Base-by-base conservation (phyloP, 306 rosid species). In the Prunus dulcis region DNA sequence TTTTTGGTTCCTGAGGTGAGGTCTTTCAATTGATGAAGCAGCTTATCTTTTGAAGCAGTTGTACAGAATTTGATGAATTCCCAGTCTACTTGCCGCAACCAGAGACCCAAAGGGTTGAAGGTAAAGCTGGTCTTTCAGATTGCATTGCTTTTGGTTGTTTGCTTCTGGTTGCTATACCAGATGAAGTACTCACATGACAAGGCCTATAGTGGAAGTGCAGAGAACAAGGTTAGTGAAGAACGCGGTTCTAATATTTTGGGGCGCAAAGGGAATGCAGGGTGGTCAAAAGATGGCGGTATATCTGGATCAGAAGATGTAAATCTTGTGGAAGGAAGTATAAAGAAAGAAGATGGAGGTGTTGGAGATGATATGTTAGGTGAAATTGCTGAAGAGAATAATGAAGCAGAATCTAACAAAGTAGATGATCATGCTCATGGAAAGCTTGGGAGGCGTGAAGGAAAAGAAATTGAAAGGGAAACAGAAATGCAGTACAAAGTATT, bases 91-190 rank as follows among this genome's bases (percentile, higher is more conserved):
- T 74, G 85, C 71, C 80, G 85, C 64, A 60, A 38, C 62, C 86
- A 81, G 81, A 81, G 74, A 65, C 62, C 85, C 52, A 83, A 77
- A 78, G 82, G 82, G 78, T 67, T 52, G 41, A 79, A 61, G 72
- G 68, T 77, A 56, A 86, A 79, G 63, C 86, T 52, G 62, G 74
- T 71, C 34, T 55, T 86, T 79, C 82, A 79, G 81, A 47, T 79
- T 46, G 76, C 74, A 32, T 38, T 86, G 55, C 47, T 82, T 71
- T 70, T 88, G 83, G 77, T 67, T 22, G 34, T 81, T 57, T 82
- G 85, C 75, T 51, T 71, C 27, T 86, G 88, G 89, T 64, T 86
- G 80, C 46, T 82, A 3, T 86, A 83, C 79, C 88, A 88, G 78
- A 60, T 73, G 60, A 72, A 81, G 56, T 32, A 72, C 34, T 79